Percentiles rank a stretch among this genome's conserved stretches.
Conservation (phyloP, 2,329 filamentous ascomycete species). For the Penicillium hesseltinei region DNA sequence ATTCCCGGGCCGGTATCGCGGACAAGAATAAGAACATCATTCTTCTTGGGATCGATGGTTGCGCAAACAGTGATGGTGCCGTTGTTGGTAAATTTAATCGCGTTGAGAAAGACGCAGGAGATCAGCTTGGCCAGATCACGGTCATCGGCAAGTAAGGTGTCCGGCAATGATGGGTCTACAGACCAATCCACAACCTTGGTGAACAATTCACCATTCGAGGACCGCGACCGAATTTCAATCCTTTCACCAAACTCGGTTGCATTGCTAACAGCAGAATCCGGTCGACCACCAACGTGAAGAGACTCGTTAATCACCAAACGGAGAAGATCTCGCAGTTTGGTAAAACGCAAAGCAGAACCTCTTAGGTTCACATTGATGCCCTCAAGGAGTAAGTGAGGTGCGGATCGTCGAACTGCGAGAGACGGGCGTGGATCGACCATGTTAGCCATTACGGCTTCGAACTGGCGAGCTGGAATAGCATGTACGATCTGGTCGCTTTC, state of each 20-base stretch:
- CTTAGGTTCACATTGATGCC: constrained; percentile 37
- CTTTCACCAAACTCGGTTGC: constrained; percentile 46
- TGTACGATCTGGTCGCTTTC: constrained; percentile 44
- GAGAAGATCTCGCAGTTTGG: constrained; percentile 47
- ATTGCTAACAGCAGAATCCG: constrained; percentile 47
- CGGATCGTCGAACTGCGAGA: constrained; percentile 36
- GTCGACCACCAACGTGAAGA: constrained; percentile 48
- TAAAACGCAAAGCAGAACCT: constrained; percentile 41
- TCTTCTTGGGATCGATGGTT: constrained; percentile 50
- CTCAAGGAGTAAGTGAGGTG: constrained; percentile 37
- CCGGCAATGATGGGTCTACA: constrained; percentile 48
- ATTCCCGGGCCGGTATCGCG: constrained; percentile 68
- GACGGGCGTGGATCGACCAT: constrained; percentile 38
- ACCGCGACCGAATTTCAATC: constrained; percentile 46
- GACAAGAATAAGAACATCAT: constrained; percentile 61
- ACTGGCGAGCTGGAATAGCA: constrained; percentile 34
- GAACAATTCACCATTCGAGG: constrained; percentile 45
- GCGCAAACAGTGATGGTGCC: constrained; percentile 60
- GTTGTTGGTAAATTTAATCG: constrained; percentile 68
- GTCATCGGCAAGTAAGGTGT: constrained; percentile 55
- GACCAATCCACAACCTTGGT: constrained; percentile 49
- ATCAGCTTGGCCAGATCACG: constrained; percentile 63
- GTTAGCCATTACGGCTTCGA: constrained; percentile 42
- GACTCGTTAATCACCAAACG: constrained; percentile 50
- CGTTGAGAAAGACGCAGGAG: constrained; percentile 64